Base-by-base conservation (phyloP, 208 protist genomes). In the Wallacemonas sp. region DNA sequence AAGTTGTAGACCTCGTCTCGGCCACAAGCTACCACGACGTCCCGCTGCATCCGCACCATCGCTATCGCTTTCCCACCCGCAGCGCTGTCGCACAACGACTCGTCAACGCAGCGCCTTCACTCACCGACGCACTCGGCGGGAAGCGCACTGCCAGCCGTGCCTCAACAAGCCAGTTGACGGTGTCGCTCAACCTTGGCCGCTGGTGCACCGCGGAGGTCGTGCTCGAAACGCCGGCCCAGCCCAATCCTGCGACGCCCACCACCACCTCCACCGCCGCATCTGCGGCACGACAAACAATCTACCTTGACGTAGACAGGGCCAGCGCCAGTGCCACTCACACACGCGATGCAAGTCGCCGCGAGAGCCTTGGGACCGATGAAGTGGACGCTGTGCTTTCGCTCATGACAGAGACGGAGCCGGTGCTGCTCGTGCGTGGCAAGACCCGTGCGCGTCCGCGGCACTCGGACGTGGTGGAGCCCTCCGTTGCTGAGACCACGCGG, bases 11-110 rank as follows among this genome's bases (percentile, higher is more conserved):
- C 33, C 23, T 36, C 23, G 49, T 39, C 16, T 24, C 60, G 2
- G 39, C 47, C 1, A 77, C 73, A 1, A 39, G 46, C 1, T 26
- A 76, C 49, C 60, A 65, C 65, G 68, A 68, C 1, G 68, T 85
- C 5, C 65, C 79, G 5, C 56, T 85, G 57, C 61, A 78, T 3
- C 74, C 75, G 0, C 71, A 76, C 54, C 66, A 78, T 43, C 73
- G 79, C 24, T 85, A 85, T 49, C 74, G 76, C 54, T 58, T 80
- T 27, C 14, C 57, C 16, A 4, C 36, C 4, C 57, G n/a, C 41
- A 33, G 16, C 33, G 5, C 19, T 9, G 21, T 33, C 3, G 55
- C 26, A 3, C 9, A 8, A 3, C 26, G 16, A 5, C 16, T 9
- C 26, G 47, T 9, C 6, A 9, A 14, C 16, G 21, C 24, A 11